A percentile compares a stretch with the other conserved stretches of the same genome.
Evolutionary conservation across 2,329 filamentous ascomycete genomes (phyloP).

Genomic region (Monosporascus sp.): DNA sequence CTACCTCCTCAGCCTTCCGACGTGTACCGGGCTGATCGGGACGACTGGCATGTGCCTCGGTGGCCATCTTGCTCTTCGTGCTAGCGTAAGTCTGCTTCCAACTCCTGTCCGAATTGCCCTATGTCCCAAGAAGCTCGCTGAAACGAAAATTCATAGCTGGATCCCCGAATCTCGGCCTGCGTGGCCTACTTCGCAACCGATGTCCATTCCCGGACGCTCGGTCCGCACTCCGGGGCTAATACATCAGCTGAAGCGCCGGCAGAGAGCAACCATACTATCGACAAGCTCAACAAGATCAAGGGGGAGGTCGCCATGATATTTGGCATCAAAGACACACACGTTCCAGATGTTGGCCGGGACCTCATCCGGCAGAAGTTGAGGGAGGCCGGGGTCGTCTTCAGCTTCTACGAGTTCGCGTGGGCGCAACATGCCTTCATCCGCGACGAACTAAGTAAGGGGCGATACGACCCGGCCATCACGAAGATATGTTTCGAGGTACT

Average conservation of each 20-base stretch:
- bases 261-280: constrained; percentile 45
- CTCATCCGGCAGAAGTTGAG: constrained; percentile 77
- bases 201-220: constrained; percentile 75
- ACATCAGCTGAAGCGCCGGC: constrained; percentile 32
- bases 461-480: constrained; percentile 81
- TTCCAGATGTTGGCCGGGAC: constrained; percentile 76
- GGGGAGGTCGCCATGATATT: constrained; percentile 87
- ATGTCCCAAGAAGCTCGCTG: background rate
- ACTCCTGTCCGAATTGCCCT: background rate
- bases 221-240: constrained; percentile 49
- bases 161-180: constrained; percentile 68
- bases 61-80: constrained; percentile 70
- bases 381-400: constrained; percentile 67
- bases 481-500: constrained; percentile 90
- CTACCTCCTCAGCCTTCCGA: constrained; percentile 63
- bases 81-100: constrained; percentile 38
- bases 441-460: constrained; percentile 88
- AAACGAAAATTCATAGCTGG: constrained; percentile 43
- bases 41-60: constrained; percentile 89
- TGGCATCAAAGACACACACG: constrained; percentile 85
- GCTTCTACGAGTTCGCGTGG: constrained; percentile 87
- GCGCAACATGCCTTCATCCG: constrained; percentile 93
- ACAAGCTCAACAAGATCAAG: constrained; percentile 58
- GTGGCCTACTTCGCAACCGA: constrained; percentile 93
- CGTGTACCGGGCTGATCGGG: constrained; percentile 77